Base-by-base conservation (phyloP, 1,284 basidiomycete genomes). In the Phlebopus sp. region DNA sequence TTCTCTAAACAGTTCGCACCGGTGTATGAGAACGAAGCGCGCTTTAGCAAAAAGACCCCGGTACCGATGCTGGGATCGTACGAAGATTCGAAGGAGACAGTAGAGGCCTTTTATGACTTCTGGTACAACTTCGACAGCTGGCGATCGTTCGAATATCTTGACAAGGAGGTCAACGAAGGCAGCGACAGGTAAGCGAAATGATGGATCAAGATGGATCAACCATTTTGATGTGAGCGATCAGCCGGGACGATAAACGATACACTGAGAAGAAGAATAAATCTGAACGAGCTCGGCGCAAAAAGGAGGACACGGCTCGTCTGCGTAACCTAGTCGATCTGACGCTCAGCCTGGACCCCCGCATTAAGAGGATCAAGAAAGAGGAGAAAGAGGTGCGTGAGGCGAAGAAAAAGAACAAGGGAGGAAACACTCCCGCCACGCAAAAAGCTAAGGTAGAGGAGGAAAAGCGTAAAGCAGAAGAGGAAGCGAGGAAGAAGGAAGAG, bases 101-200 rank as follows among this genome's bases (percentile, higher is more conserved):
- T 98, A 53, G 91, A 97, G 69, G 79, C 75, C 15, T 98, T 99
- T 77, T 99, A 98, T 77, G 90, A 97, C 72, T 97, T 96, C 71
- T 99, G 92, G 91, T 98, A 98, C 79, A 97, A 97, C 80, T 97
- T 99, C 71, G 95, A 98, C 70, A 92, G 88, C 62, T 99, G 97
- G 97, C 78, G 97, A 57, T 92, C 87, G 69, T 99, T 99, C 67
- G 96, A 99, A 73, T 98, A 95, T 78, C 76, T 92, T 59, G 96
- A 99, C 76, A 99, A 99, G 79, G 96, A 99, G 69, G 87, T 93
- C 56, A 97, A 97, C 71, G 96, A 99, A 72, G 96, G 96, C 23
- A 92, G 89, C 55, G 96, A 99, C 68, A 92, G 81, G 89, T 90
- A 45, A 55, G 84, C 72, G 3, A n/a, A 35, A 15, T 34, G 43